These are phyloP conservation scores for Nakazawaea populi DNA, from an alignment of 805 yeast genomes.

Conservation along the genomic window DNA sequence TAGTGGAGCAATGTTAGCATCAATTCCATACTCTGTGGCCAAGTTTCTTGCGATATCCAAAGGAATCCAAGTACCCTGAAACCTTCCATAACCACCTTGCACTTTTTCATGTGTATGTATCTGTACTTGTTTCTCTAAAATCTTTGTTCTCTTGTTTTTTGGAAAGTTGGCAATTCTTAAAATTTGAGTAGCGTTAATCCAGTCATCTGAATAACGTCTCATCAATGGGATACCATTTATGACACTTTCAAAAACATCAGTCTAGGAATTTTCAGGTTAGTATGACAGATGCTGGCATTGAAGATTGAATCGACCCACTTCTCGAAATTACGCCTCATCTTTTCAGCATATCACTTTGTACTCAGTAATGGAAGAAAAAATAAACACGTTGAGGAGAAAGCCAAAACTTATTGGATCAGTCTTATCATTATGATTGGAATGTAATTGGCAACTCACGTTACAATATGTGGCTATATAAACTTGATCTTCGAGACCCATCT, in stretches of 20 bases:
- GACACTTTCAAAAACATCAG: constrained; percentile 56
- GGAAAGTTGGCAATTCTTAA: constrained; percentile 73
- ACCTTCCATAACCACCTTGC: constrained; percentile 82
- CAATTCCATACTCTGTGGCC: constrained; percentile 45
- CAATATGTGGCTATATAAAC: constrained; percentile 41
- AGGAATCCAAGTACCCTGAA: constrained; percentile 87
- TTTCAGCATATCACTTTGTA: too few relatives aligned
- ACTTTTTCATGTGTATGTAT: constrained; percentile 63
- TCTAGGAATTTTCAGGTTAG: constrained; percentile 13
- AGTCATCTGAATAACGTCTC: constrained; percentile 87
- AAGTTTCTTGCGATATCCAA: constrained; percentile 55
- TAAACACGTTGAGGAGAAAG: neutral
- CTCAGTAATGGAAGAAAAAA: too few relatives aligned
- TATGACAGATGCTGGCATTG: neutral
- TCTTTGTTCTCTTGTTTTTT: constrained; percentile 72
- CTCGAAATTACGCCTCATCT: neutral
- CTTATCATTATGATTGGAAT: neutral
- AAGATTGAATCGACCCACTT: neutral
- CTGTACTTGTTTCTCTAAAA: constrained; percentile 71
- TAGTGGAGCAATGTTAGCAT: constrained; percentile 46
- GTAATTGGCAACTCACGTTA: constrained; percentile 22
- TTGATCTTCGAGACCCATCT: constrained; percentile 13
- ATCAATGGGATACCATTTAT: constrained; percentile 72
- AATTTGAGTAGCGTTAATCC: constrained; percentile 89
- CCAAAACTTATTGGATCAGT: neutral